Conservation (phyloP, 805 yeast genomes). For the Candida corydali region DNA sequence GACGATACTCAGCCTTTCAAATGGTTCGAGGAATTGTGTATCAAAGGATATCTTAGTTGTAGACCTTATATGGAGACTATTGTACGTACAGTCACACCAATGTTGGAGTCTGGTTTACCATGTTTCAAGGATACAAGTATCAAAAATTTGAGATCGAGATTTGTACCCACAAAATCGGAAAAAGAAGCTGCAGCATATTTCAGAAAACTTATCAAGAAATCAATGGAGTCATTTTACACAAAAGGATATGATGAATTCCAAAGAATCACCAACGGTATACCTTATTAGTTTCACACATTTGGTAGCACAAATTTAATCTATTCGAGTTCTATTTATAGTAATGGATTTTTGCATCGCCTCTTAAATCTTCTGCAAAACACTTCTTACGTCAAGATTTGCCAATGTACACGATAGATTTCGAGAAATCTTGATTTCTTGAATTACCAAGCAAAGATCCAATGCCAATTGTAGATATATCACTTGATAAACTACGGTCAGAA, state of each 20-base stretch:
- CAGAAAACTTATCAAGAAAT: slow-evolving; percentile 69
- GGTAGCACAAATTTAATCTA: no score
- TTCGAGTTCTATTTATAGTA: no score
- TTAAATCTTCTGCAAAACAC: no score
- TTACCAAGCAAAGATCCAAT: no score
- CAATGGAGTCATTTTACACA: slow-evolving; percentile 84
- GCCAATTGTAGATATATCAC: no score
- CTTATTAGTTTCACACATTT: slow-evolving; percentile 63
- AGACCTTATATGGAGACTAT: slow-evolving; percentile 86
- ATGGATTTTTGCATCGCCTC: no score
- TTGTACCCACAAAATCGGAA: slow-evolving; percentile 76
- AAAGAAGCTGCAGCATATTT: slow-evolving; percentile 80
- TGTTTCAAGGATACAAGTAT: slow-evolving; percentile 91
- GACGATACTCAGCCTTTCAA: slow-evolving; percentile 77
- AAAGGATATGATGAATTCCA: slow-evolving; percentile 98
- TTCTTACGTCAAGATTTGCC: no score
- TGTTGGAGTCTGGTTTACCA: slow-evolving; percentile 94
- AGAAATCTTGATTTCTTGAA: no score
- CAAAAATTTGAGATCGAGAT: slow-evolving; percentile 68
- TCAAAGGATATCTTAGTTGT: slow-evolving; percentile 85
- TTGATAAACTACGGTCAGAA: no score
- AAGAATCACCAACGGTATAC: slow-evolving; percentile 93
- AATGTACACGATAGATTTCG: no score
- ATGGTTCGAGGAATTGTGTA: slow-evolving; percentile 94
- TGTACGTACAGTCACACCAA: slow-evolving; percentile 80